Evolutionary conservation across 441 rosid genomes (phyloP), one percentile per base, ranked within the genome.

Genomic region (Euphorbia celastroides): DNA sequence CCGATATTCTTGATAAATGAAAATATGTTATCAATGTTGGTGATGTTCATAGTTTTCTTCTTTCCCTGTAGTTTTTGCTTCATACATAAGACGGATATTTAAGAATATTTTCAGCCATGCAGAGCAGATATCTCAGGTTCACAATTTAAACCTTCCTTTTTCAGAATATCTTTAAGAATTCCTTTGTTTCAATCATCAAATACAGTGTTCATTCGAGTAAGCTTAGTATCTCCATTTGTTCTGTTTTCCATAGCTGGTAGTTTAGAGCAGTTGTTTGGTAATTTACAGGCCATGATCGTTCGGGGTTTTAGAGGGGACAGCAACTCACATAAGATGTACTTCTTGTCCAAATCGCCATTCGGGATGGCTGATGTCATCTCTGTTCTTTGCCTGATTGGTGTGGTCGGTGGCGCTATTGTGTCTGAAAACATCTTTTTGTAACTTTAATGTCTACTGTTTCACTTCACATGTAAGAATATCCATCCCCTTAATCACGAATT

Each of bases 111-210:
- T 90, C 72, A 86, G 78, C 70, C 97, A 93, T 67, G 90, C 98
- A 0, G 94, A 88, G 80, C 97, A 93, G 77, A 90, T 93, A 77
- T 88, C 98, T 20, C 96, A 90, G 98, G 98, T 93, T 66, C 51
- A 25, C 48, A 65, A 60, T 22, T 32, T 20, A 38, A 13, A 27
- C 26, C 3, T 12, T 23, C 31, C n/a, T n/a, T n/a, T n/a, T n/a
- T n/a, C n/a, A n/a, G n/a, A n/a, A n/a, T n/a, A n/a, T n/a, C n/a
- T n/a, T n/a, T n/a, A n/a, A n/a, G n/a, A n/a, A n/a, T n/a, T n/a
- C n/a, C n/a, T n/a, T n/a, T n/a, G n/a, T n/a, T n/a, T n/a, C n/a
- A n/a, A n/a, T n/a, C n/a, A n/a, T n/a, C n/a, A n/a, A n/a, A n/a
- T n/a, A n/a, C n/a, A n/a, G n/a, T n/a, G n/a, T n/a, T n/a, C n/a